Evolutionary conservation across 2,329 filamentous ascomycete genomes (phyloP), one percentile per base, ranked within the genome.

Genomic region (Arthrobotrys sphaeroides): DNA sequence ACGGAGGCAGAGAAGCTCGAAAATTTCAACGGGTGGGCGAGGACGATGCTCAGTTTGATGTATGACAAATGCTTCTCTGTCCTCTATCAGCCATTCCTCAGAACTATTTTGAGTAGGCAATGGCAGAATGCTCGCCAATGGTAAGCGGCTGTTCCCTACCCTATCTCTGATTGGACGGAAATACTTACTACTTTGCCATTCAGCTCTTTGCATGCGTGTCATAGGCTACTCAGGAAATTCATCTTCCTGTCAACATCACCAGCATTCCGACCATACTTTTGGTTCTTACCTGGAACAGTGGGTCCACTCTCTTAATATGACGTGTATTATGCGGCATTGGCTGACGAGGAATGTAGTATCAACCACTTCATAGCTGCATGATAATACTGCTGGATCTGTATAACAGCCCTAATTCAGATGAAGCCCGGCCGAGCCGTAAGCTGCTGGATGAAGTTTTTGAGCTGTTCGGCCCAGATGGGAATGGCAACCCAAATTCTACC

Each of bases 331-430:
- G 33, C 24, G 13, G 24, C 47, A 31, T 38, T n/a, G 12, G 26
- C 55, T 75, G 16, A 62, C 31, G 20, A 51, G 36, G 26, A 49
- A 28, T 59, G 24, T 38, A 75, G 72, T 79, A 78, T 66, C 79
- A 80, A 55, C 79, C 79, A 20, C 77, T 80, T 1, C 79, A 80
- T 62, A 78, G 78, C 18, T 78, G 77, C 22, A 79, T 80, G 78
- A 78, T 80, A 53, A 68, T 80, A 4, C 73, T 79, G 5, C 69
- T 80, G 16, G 79, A 80, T 57, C 72, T 79, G 6, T 72, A 78
- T 66, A 77, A 79, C 33, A 73, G 66, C 5, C 79, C 79, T 7
- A 68, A 72, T 9, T 68, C 77, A 18, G 65, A 66, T 3, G 77
- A 79, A 40, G 77, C 78, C 5, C 51, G 55, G 7, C 67, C 73